These are phyloP conservation scores for Trichoderma sp. DNA, from an alignment of 2,329 filamentous ascomycete genomes.

Conservation along the genomic window DNA sequence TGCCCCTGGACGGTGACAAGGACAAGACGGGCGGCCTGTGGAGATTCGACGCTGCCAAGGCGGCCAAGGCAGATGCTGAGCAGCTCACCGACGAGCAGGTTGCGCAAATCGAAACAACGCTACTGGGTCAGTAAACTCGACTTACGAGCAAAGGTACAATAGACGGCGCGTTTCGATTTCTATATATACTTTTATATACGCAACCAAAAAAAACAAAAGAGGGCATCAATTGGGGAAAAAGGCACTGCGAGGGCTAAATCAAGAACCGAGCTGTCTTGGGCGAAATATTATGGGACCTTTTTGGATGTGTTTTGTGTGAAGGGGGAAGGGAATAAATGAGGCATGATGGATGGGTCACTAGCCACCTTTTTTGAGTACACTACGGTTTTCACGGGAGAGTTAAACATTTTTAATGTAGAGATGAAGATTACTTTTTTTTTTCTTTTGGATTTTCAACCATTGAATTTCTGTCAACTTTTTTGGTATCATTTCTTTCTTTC, in stretches of 20 bases:
- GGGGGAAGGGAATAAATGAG: neutral
- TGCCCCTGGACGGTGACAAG: slow-evolving; percentile 53
- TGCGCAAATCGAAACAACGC: slow-evolving; percentile 47
- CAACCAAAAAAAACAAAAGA: neutral
- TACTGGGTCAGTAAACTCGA: slow-evolving; percentile 39
- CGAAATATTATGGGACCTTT: slow-evolving; percentile 1
- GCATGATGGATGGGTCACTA: neutral
- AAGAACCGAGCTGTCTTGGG: neutral
- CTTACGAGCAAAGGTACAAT: neutral
- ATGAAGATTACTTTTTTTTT: slow-evolving; percentile 8
- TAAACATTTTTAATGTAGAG: slow-evolving; percentile 6
- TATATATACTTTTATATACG: neutral
- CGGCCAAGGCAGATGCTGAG: slow-evolving; percentile 39
- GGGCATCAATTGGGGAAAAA: neutral
- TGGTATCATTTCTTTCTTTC: neutral
- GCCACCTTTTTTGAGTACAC: neutral
- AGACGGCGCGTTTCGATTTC: neutral
- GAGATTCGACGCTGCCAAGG: slow-evolving; percentile 57
- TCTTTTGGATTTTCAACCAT: neutral
- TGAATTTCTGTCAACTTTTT: neutral
- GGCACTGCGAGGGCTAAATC: neutral
- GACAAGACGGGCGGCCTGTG: slow-evolving; percentile 64
- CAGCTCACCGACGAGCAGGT: slow-evolving; percentile 43
- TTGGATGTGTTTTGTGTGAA: neutral
- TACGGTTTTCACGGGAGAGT: neutral